Conservation (phyloP, 1,284 basidiomycete genomes). For the Ustilago bromivora region DNA sequence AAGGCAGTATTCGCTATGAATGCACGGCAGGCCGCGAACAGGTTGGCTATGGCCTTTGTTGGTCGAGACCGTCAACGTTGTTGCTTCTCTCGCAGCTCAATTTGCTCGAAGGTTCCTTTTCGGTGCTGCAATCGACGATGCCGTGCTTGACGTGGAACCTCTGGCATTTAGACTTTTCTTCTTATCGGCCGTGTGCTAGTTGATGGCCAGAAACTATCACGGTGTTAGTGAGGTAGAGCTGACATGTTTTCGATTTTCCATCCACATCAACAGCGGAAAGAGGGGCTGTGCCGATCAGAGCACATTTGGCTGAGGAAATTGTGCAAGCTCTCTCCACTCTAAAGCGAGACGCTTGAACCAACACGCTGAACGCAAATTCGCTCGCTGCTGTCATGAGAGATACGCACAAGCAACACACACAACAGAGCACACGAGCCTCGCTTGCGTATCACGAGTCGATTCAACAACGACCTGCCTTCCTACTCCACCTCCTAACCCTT, state of each 20-base stretch:
- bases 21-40: no score
- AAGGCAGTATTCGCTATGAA: no score
- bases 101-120: constrained; percentile 34
- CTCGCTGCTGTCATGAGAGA: neutral
- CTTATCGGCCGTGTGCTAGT: constrained; percentile 27
- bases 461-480: neutral
- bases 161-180: constrained; percentile 20
- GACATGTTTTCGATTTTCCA: neutral
- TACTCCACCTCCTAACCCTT: constrained; percentile 4
- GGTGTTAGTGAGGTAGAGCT: neutral
- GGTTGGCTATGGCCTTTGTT: neutral
- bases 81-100: neutral
- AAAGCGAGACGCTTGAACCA: constrained; percentile 4
- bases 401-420: constrained; percentile 9
- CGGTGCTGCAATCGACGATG: neutral
- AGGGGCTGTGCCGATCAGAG: constrained; percentile 42
- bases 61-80: constrained; percentile 12
- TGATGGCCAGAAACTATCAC: neutral
- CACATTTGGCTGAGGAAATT: constrained; percentile 15
- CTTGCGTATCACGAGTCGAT: neutral
- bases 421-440: constrained; percentile 12
- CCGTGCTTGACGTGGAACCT: constrained; percentile 35
- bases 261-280: neutral
- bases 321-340: constrained; percentile 36
- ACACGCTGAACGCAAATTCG: constrained; percentile 16